Conservation (phyloP, 2,329 filamentous ascomycete species). For the Fusarium palustre region DNA sequence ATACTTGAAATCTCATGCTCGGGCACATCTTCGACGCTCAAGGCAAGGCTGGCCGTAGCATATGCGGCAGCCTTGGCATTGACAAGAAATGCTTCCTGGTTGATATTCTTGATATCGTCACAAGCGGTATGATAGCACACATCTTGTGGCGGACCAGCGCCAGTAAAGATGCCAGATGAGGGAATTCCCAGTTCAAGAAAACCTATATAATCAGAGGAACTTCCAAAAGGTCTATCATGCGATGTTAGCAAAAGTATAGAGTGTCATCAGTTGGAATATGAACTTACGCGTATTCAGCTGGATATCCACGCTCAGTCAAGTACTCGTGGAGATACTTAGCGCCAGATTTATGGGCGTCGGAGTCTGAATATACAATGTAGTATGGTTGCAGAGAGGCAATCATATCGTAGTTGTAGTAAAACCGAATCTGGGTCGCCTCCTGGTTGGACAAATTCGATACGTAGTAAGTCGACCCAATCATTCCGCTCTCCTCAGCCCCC, state of each 20-base stretch:
- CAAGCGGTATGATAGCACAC: constrained; percentile 54
- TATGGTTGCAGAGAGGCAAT: constrained; percentile 60
- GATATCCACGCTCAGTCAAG: constrained; percentile 48
- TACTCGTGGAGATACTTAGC: constrained; percentile 50
- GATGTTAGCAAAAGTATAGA: not conserved
- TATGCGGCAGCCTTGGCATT: constrained; percentile 61
- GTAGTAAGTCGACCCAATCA: constrained; percentile 57
- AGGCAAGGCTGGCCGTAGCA: constrained; percentile 58
- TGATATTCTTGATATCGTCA: constrained; percentile 55
- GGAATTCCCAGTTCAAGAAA: constrained; percentile 55
- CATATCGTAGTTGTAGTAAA: constrained; percentile 80
- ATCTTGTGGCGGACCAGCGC: constrained; percentile 51
- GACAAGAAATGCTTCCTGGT: constrained; percentile 52
- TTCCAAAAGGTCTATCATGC: constrained; percentile 49
- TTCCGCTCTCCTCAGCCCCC: constrained; percentile 56
- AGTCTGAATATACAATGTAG: constrained; percentile 55
- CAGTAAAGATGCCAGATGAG: constrained; percentile 55
- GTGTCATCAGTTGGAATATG: no score
- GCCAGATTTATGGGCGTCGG: constrained; percentile 53
- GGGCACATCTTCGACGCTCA: constrained; percentile 50
- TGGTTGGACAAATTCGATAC: constrained; percentile 50
- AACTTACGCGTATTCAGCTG: constrained; percentile 39
- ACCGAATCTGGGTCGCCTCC: constrained; percentile 65
- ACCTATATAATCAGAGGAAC: constrained; percentile 54
- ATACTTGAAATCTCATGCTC: constrained; percentile 10